Evolutionary conservation across 208 protist species (phyloP).

Genomic region (Leishmania arabica): DNA sequence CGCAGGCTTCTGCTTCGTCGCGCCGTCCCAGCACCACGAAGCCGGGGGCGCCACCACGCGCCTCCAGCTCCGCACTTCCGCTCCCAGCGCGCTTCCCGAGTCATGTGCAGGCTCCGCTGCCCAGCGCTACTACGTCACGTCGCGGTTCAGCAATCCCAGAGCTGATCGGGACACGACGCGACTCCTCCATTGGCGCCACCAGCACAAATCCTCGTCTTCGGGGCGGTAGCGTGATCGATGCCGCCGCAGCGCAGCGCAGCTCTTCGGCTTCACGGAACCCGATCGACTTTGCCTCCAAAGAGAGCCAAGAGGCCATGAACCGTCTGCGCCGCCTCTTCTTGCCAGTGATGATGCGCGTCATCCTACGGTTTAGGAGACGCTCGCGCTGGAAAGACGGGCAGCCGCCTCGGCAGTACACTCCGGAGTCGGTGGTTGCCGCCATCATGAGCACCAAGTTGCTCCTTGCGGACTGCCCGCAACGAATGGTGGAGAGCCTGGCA

Average conservation of each 20-base stretch:
- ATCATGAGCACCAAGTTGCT: constrained; percentile 54
- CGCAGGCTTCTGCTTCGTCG: constrained; percentile 2
- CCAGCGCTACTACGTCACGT: not conserved
- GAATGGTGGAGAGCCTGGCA: constrained; percentile 55
- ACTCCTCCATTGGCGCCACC: constrained; percentile 62
- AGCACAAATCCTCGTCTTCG: constrained; percentile 55
- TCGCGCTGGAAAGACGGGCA: constrained; percentile 39
- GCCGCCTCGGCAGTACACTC: constrained; percentile 63
- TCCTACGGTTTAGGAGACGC: constrained; percentile 45
- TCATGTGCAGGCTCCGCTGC: not conserved
- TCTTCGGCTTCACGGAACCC: constrained; percentile 11
- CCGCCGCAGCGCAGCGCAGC: constrained; percentile 28
- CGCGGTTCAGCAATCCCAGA: constrained; percentile 14
- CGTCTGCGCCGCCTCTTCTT: constrained; percentile 52
- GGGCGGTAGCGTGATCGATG: constrained; percentile 40
- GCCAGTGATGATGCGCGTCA: constrained; percentile 52
- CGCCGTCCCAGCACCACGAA: not conserved
- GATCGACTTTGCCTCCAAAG: constrained; percentile 47
- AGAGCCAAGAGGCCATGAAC: constrained; percentile 44
- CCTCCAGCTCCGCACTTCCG: constrained; percentile 2
- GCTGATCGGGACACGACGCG: constrained; percentile 35
- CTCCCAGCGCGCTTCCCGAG: constrained; percentile 1
- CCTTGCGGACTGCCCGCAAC: constrained; percentile 65
- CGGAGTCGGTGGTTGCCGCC: constrained; percentile 64
- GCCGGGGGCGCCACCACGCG: not conserved